phyloP scores from a whole-genome alignment of 164 flowering plant species.

The Liriodendron chinense region DNA sequence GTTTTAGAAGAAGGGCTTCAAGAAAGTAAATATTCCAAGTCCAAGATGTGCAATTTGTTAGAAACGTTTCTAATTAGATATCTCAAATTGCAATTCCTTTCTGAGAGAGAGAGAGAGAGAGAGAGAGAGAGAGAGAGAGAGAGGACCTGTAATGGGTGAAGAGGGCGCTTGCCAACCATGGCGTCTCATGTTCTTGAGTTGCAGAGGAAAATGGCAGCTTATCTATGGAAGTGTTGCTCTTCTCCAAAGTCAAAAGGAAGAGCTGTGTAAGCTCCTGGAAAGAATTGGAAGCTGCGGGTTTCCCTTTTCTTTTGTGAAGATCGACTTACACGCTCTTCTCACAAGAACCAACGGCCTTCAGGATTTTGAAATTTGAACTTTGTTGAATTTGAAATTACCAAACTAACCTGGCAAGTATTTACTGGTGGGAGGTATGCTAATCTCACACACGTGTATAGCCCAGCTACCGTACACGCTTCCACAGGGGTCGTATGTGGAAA shows the following conservation, averaged over 20 bases:
- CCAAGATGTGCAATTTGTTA: background rate
- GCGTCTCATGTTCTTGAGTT: conserved; percentile 49
- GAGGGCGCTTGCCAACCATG: conserved; percentile 97
- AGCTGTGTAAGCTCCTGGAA: background rate
- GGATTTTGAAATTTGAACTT: conserved; percentile 6
- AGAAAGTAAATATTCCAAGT: background rate
- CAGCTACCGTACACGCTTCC: background rate
- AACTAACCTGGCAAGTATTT: background rate
- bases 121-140: background rate
- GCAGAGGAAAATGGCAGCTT: background rate
- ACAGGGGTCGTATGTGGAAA: background rate
- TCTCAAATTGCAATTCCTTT: background rate
- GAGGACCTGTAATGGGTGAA: conserved; percentile 82
- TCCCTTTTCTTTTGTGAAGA: background rate
- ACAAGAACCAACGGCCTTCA: background rate
- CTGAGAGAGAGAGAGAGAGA: background rate
- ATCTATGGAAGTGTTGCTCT: background rate
- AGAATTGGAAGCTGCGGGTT: background rate
- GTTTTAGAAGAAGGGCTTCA: background rate
- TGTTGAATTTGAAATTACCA: background rate
- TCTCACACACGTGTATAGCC: background rate
- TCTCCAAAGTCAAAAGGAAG: background rate
- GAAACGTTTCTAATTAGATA: background rate
- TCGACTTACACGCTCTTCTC: background rate
- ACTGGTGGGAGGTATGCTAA: background rate